phyloP scores from a whole-genome alignment of 108 stramenopile species.

The Chaetoceros muelleri region DNA sequence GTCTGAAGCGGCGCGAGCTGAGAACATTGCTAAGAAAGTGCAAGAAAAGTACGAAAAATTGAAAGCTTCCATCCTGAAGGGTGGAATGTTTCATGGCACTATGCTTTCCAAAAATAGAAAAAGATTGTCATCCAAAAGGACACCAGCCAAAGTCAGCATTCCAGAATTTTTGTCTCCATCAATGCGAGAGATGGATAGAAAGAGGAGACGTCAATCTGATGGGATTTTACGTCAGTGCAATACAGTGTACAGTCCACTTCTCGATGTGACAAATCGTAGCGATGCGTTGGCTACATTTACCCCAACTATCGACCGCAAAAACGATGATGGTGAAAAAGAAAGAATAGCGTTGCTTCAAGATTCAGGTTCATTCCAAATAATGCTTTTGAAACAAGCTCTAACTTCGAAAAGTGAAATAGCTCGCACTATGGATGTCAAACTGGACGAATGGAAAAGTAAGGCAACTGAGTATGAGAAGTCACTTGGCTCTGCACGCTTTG shows the following conservation, averaged over 20 bases:
- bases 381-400: background rate
- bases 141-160: background rate
- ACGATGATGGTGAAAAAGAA: too few species aligned
- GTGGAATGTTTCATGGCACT: conserved; percentile 32
- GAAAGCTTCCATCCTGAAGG: conserved; percentile 67
- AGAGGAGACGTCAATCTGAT: conserved; percentile 36
- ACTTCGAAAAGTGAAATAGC: background rate
- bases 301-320: background rate
- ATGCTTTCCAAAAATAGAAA: background rate
- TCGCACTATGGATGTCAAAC: background rate
- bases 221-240: conserved; percentile 7
- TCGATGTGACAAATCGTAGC: background rate
- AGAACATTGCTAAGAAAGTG: conserved; percentile 48
- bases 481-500: background rate
- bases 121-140: background rate
- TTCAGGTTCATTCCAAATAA: background rate
- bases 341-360: background rate
- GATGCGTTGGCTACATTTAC: background rate
- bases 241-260: background rate
- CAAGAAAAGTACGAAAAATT: conserved; percentile 61
- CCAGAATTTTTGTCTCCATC: background rate
- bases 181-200: background rate
- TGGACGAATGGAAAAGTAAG: background rate
- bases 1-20: conserved; percentile 42
- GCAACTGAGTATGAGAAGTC: background rate